Evolutionary conservation across 2,329 filamentous ascomycete species (phyloP).

Genomic region (Orbilia quercus): DNA sequence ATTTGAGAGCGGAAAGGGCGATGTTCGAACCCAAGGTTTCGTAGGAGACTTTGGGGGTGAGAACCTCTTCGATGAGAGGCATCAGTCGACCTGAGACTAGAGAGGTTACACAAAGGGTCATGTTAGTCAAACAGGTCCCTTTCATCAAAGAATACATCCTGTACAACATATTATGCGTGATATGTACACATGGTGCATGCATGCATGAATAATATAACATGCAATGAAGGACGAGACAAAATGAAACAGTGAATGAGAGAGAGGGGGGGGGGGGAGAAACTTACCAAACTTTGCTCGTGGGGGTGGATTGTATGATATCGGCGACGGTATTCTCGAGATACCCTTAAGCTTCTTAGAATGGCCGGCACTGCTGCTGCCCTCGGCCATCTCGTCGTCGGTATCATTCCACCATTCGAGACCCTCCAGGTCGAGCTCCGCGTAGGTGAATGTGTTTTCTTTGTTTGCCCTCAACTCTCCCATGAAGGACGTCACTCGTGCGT

Average conservation of each 20-base stretch:
- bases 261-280: constrained; percentile 1
- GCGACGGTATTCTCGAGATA: constrained; percentile 39
- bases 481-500: constrained; percentile 28
- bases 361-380: background rate
- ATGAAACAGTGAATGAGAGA: background rate
- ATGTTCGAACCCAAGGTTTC: constrained; percentile 35
- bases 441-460: constrained; percentile 46
- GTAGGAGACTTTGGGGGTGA: constrained; percentile 18
- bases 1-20: constrained; percentile 7
- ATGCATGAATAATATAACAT: background rate
- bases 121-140: constrained; percentile 12
- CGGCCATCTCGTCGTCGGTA: background rate
- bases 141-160: background rate
- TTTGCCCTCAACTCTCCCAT: constrained; percentile 42
- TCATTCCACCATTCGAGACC: constrained; percentile 38
- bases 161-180: background rate
- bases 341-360: background rate
- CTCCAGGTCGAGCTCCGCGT: constrained; percentile 51
- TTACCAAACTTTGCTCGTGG: constrained; percentile 24
- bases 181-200: background rate
- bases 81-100: constrained; percentile 38
- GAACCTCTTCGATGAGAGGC: constrained; percentile 39
- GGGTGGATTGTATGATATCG: constrained; percentile 10
- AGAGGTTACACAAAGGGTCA: constrained; percentile 15
- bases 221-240: background rate